phyloP scores from a whole-genome alignment of 352 stramenopile genomes.

The Globisporangium paddicum region DNA sequence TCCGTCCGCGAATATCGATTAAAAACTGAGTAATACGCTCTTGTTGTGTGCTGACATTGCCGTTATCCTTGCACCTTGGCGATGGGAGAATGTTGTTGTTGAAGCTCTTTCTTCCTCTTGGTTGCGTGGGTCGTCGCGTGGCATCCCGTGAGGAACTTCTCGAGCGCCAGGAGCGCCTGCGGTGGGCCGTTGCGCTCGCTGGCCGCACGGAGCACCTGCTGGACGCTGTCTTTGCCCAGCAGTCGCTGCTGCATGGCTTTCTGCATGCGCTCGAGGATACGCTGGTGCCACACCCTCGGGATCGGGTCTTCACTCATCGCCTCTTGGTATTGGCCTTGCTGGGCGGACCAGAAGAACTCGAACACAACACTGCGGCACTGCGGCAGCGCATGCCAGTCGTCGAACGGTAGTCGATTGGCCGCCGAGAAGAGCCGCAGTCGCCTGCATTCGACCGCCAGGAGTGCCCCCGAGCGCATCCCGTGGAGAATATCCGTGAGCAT shows the following conservation, averaged over 20 bases:
- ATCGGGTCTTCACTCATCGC: not conserved
- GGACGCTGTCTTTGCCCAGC: constrained; percentile 51
- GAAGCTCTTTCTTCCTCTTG: constrained; percentile 9
- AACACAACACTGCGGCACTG: constrained; percentile 23
- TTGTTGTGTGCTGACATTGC: not conserved
- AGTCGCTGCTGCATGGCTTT: constrained; percentile 42
- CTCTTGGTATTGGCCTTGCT: not conserved
- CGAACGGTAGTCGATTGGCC: constrained; percentile 40
- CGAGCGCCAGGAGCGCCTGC: constrained; percentile 27
- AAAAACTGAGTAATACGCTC: not conserved
- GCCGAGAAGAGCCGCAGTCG: constrained; percentile 50
- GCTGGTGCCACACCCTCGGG: constrained; percentile 40
- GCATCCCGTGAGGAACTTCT: constrained; percentile 37
- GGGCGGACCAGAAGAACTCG: constrained; percentile 36
- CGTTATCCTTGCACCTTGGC: not conserved
- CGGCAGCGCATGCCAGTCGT: constrained; percentile 39
- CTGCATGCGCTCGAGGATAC: constrained; percentile 37
- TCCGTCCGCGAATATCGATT: no score
- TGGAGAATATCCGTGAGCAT: constrained; percentile 23
- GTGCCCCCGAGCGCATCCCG: constrained; percentile 18
- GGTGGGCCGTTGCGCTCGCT: constrained; percentile 35
- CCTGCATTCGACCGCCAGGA: constrained; percentile 39
- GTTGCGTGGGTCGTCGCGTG: not conserved
- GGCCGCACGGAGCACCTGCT: constrained; percentile 31
- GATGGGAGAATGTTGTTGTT: not conserved